Base-by-base conservation (phyloP, 176 grass and related monocot genomes). In the Eragrostis curvula region DNA sequence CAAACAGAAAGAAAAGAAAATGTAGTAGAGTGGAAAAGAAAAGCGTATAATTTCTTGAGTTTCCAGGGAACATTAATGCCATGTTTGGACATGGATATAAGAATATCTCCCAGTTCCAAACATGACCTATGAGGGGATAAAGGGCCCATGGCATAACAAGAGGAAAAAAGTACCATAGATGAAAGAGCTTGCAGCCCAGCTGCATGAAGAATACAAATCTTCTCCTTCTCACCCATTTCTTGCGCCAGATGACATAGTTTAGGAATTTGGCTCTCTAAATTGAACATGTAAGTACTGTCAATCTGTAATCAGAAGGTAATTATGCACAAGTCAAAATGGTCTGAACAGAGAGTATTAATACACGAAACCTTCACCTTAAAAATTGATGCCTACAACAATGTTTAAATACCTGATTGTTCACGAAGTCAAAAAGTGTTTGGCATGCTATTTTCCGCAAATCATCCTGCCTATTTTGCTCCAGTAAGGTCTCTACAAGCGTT, bases 281-380 rank as follows among this genome's bases (percentile, higher is more conserved):
- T 95, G 91, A 98, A 98, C 96, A 95, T 93, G 79, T 90, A 95
- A 55, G 88, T 91, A 68, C 96, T 86, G 68, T 93, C 92, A 83
- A 91, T 87, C 96, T 98, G 83, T 72, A 80, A 65, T 57, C 23
- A 89, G 17, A 89, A 85, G 43, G 21, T 21, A 9, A 49, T 44
- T 15, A 53, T 21, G 44, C 15, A 55, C 52, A 39, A 70, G 24
- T 85, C 72, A 77, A 82, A 72, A 78, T 56, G 46, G 28, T 66
- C 73, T 11, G 9, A 77, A 64, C 70, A 53, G 14, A 75, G 30
- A 53, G 8, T 47, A 53, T 21, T 83, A 25, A 61, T 67, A 27
- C 59, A 73, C 45, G 23, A 68, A 44, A 50, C 20, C 47, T 14
- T 39, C 46, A 23, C 47, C n/a, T 62, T 39, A 9, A 27, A 71